Percentiles rank a stretch among this genome's conserved stretches.
Conservation (phyloP, 208 protist species). For the Wallacemonas sp. region DNA sequence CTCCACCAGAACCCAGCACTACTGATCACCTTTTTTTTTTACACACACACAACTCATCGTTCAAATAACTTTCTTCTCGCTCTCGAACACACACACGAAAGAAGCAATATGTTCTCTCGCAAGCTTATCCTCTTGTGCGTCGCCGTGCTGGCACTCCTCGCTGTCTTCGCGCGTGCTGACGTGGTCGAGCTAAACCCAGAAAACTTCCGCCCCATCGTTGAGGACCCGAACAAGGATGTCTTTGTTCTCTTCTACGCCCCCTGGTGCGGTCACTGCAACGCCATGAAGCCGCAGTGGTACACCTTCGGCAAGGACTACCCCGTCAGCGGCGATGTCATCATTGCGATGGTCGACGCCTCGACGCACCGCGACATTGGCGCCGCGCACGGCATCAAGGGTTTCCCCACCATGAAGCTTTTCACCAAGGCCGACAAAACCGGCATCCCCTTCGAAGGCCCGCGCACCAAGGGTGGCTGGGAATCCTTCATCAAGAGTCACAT, state of each 20-base stretch:
- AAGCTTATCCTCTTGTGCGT: constrained; percentile 27
- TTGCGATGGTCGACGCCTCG: constrained; percentile 79
- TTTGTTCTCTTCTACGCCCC: constrained; percentile 97
- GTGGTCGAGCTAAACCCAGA: constrained; percentile 68
- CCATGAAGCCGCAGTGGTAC: constrained; percentile 88
- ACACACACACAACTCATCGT: background rate
- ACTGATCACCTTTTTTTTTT: too few relatives aligned
- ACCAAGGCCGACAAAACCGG: constrained; percentile 78
- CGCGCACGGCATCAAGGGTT: constrained; percentile 66
- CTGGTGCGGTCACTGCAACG: constrained; percentile 97
- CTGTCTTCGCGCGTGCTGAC: constrained; percentile 30
- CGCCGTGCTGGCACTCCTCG: constrained; percentile 17
- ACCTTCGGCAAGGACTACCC: constrained; percentile 56
- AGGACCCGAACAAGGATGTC: constrained; percentile 88
- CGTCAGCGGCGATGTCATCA: constrained; percentile 48
- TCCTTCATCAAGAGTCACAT: constrained; percentile 46
- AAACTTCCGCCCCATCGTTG: constrained; percentile 81
- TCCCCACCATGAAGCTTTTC: constrained; percentile 90
- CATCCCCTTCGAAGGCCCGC: constrained; percentile 59
- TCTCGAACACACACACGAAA: background rate
- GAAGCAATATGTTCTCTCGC: background rate
- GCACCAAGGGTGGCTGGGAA: constrained; percentile 44
- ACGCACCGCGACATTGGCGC: constrained; percentile 45
- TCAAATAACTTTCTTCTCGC: background rate
- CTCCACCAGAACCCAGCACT: too few relatives aligned